Percentiles rank a stretch among this genome's conserved stretches.
Evolutionary conservation across 176 grass and related monocot genomes (phyloP).

Genomic region (Cymbopogon citratus): DNA sequence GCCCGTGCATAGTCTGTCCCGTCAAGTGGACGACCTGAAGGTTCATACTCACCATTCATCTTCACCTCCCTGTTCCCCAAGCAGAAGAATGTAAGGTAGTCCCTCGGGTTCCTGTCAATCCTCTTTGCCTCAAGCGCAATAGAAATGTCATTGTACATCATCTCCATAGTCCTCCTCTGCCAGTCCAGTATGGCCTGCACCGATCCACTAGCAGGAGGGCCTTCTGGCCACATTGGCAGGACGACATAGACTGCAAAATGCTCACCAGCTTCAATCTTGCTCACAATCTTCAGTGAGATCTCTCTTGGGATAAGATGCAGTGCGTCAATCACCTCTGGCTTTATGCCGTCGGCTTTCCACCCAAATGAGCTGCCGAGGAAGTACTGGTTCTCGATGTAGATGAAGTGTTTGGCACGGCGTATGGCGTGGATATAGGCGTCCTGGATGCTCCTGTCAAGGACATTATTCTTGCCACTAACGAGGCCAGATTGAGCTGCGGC

Average conservation of each 20-base stretch:
- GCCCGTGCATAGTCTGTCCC: slow-evolving; percentile 60
- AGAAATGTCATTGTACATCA: slow-evolving; percentile 86
- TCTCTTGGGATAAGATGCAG: slow-evolving; percentile 78
- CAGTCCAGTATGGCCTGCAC: slow-evolving; percentile 86
- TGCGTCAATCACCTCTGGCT: slow-evolving; percentile 53
- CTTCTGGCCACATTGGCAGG: slow-evolving; percentile 95
- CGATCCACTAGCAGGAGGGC: slow-evolving; percentile 54
- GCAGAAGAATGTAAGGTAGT: slow-evolving; percentile 93
- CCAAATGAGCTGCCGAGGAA: slow-evolving; percentile 83
- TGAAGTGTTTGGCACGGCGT: slow-evolving; percentile 64
- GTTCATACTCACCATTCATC: slow-evolving; percentile 68
- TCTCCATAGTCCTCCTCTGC: slow-evolving; percentile 95
- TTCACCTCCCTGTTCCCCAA: slow-evolving; percentile 84
- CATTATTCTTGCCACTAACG: slow-evolving; percentile 78
- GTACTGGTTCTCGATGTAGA: slow-evolving; percentile 98
- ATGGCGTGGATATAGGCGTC: slow-evolving; percentile 91
- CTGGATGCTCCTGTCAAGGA: slow-evolving; percentile 90
- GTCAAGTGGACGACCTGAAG: slow-evolving; percentile 37
- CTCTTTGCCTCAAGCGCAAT: slow-evolving; percentile 56
- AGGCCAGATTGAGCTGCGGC: slow-evolving; percentile 60
- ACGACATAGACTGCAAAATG: slow-evolving; percentile 72
- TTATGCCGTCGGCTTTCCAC: slow-evolving; percentile 80
- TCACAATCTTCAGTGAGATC: slow-evolving; percentile 79
- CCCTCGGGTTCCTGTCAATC: slow-evolving; percentile 50
- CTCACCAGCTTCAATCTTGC: slow-evolving; percentile 89